These are phyloP conservation scores for Epithele typhae DNA, from an alignment of 768 basidiomycete genomes.

Conservation along the genomic window DNA sequence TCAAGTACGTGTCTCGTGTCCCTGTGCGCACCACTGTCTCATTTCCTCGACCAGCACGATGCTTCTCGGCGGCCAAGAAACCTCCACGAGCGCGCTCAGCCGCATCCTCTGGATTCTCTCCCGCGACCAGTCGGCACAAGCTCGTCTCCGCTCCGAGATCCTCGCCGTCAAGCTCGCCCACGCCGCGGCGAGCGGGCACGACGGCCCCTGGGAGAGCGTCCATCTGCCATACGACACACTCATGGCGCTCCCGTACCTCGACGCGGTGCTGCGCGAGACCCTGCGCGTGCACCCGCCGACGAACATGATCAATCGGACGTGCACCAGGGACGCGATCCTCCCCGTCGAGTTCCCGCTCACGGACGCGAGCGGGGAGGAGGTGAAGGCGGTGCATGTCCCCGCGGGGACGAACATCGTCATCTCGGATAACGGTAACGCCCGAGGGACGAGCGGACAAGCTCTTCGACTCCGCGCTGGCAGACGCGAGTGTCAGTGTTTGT, in stretches of 20 bases:
- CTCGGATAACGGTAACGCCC: too few relatives aligned
- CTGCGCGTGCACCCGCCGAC: conserved; percentile 36
- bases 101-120: conserved; percentile 34
- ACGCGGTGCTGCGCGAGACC: conserved; percentile 39
- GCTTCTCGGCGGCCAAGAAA: conserved; percentile 29
- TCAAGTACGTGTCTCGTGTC: conserved; percentile 26
- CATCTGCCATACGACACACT: conserved; percentile 37
- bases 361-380: conserved; percentile 33
- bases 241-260: conserved; percentile 40
- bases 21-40: not conserved
- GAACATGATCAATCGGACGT: conserved; percentile 26
- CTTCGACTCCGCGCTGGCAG: too few relatives aligned
- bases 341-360: conserved; percentile 45
- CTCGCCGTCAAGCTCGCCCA: conserved; percentile 24
- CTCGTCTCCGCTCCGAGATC: conserved; percentile 29
- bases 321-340: conserved; percentile 47
- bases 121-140: conserved; percentile 26
- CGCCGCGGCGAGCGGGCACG: not conserved
- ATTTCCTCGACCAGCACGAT: conserved; percentile 25
- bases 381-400: conserved; percentile 37
- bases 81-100: conserved; percentile 27
- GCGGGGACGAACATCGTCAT: conserved; percentile 42
- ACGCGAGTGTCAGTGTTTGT: too few relatives aligned
- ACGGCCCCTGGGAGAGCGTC: conserved; percentile 25
- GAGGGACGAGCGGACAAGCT: too few relatives aligned